phyloP scores from a whole-genome alignment of 2,329 filamentous ascomycete genomes.

The Trichoderma breve region DNA sequence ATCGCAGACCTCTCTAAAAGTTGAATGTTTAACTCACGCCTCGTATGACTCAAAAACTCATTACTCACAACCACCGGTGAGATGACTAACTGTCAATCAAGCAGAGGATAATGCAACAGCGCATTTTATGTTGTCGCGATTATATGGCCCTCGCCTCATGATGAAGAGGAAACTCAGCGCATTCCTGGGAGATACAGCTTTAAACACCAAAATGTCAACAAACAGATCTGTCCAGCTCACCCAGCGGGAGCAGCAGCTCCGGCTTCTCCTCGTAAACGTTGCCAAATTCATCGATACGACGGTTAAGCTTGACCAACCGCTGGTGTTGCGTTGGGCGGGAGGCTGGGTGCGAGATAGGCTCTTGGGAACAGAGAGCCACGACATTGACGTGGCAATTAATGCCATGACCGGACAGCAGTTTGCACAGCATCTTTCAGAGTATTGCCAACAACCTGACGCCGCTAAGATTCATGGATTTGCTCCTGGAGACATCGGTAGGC shows the following conservation, averaged over 20 bases:
- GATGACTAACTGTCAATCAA: not conserved
- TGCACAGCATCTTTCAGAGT: constrained; percentile 65
- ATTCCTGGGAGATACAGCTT: constrained; percentile 27
- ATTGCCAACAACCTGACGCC: constrained; percentile 61
- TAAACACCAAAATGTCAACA: constrained; percentile 23
- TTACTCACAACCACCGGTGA: not conserved
- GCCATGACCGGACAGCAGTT: constrained; percentile 79
- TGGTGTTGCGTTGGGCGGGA: constrained; percentile 74
- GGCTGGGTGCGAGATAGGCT: constrained; percentile 88
- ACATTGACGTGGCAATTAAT: constrained; percentile 85
- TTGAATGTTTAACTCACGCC: not conserved
- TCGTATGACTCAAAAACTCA: not conserved
- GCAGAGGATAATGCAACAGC: not conserved
- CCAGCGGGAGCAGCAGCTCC: constrained; percentile 67
- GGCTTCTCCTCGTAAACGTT: constrained; percentile 78
- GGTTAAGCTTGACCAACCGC: constrained; percentile 49
- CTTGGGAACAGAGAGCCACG: constrained; percentile 67
- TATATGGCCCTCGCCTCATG: constrained; percentile 24
- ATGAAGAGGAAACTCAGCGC: constrained; percentile 38
- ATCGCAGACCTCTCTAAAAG: not conserved
- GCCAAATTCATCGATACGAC: constrained; percentile 58
- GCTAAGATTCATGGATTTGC: constrained; percentile 59
- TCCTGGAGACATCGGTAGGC: constrained; percentile 62
- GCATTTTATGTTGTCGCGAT: constrained; percentile 27
- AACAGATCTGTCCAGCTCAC: constrained; percentile 53